Base-by-base conservation (phyloP, 2,329 filamentous ascomycete species). In the Dactylonectria estremocensis region DNA sequence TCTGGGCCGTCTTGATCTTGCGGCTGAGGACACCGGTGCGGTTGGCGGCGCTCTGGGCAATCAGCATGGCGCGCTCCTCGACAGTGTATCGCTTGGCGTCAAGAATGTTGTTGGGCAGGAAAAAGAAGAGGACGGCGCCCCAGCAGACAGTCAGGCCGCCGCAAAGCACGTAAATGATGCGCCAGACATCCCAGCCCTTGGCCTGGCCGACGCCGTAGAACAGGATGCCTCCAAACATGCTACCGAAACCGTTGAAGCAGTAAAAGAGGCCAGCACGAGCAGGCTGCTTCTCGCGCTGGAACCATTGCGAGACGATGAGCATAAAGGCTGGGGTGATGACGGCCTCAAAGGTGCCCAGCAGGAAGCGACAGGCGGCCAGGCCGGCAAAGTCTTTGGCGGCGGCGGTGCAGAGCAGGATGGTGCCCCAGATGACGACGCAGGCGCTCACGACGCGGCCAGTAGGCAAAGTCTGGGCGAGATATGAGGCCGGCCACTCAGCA, bases 41-140 rank as follows among this genome's bases (percentile, higher is more conserved):
- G 58, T 87, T 84, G 1, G 82, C 76, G 2, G 81, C 87, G 45
- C 93, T 85, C 77, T 91, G 93, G 66, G 86, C 88, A 2, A 92
- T 90, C 0, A 87, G 91, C 55, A 89, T 82, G 14, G 74, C 75
- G 2, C 76, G 73, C 60, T 77, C 76, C 49, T 76, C 72, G 2
- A 75, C 52, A 0, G 69, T 73, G 59, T 68, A 77, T 1, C 72
- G 60, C 66, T 75, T 71, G 0, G 76, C 76, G 50, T 82, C 80
- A 68, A 84, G 78, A 22, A 83, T 83, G 3, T 81, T 83, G 69
- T 88, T 83, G 0, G 87, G 87, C 2, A 89, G 80, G 33, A 82
- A 76, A 50, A 81, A 73, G 59, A 82, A 81, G 16, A 89, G 61
- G 1, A 83, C 69, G 2, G 86, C 76, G 0, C 81, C 84, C 82